phyloP scores from a whole-genome alignment of 208 protist species.

The Trypanosomatidae sp. region DNA sequence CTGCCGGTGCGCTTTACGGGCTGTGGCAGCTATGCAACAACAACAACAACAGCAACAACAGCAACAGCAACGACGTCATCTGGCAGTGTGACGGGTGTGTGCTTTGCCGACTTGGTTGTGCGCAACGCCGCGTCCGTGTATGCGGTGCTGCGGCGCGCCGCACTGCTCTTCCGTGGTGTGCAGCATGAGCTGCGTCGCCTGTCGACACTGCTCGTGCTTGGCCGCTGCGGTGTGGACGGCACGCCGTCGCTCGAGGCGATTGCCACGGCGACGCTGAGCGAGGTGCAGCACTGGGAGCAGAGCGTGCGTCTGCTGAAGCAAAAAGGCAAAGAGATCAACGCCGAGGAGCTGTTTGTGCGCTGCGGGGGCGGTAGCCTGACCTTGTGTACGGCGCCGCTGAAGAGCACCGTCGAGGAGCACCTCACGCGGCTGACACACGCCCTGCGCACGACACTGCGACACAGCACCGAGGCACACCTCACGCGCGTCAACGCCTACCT shows the following conservation, averaged over 20 bases:
- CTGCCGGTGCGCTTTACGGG: constrained; percentile 90
- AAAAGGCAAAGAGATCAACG: constrained; percentile 91
- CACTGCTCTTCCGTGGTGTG: constrained; percentile 84
- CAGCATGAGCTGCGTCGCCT: constrained; percentile 80
- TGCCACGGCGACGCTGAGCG: constrained; percentile 68
- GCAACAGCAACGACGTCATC: too few relatives aligned
- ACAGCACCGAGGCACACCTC: constrained; percentile 73
- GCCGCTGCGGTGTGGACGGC: constrained; percentile 49
- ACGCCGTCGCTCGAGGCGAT: constrained; percentile 83
- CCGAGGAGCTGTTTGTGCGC: constrained; percentile 87
- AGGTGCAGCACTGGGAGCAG: constrained; percentile 93
- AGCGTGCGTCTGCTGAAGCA: constrained; percentile 92
- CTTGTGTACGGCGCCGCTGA: constrained; percentile 88
- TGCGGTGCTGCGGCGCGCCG: constrained; percentile 87
- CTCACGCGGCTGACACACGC: constrained; percentile 81
- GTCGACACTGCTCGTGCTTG: constrained; percentile 84
- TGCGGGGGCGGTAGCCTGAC: constrained; percentile 90
- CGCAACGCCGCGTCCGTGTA: constrained; percentile 81
- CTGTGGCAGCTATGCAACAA: constrained; percentile 27
- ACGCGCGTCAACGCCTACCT: constrained; percentile 80
- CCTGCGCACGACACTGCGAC: constrained; percentile 74
- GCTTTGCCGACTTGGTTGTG: constrained; percentile 86
- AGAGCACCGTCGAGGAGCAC: constrained; percentile 90
- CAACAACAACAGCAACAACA: too few relatives aligned
- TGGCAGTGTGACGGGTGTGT: constrained; percentile 4